phyloP scores from a whole-genome alignment of 805 yeast genomes.

The Metschnikowia rubicola region DNA sequence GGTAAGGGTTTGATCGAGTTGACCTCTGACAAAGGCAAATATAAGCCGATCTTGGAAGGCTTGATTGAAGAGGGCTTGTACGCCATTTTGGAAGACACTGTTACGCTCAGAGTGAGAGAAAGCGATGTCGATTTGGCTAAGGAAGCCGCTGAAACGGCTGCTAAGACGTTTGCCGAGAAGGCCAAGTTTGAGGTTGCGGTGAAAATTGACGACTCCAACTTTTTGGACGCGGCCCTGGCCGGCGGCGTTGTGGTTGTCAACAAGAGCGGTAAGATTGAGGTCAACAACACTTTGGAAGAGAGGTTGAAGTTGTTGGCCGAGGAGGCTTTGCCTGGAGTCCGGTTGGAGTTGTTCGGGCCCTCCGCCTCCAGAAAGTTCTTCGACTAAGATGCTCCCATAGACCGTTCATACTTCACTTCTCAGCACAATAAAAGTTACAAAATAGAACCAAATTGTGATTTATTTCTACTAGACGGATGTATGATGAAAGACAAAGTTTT shows the following conservation, averaged over 20 bases:
- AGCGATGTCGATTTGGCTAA: slow-evolving; percentile 58
- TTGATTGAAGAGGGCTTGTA: slow-evolving; percentile 74
- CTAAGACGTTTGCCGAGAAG: slow-evolving; percentile 58
- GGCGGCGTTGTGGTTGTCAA: slow-evolving; percentile 84
- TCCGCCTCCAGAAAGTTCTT: slow-evolving; percentile 86
- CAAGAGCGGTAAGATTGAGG: slow-evolving; percentile 76
- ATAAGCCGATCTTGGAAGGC: slow-evolving; percentile 67
- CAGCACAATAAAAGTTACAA: slow-evolving; percentile 7
- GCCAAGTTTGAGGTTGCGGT: slow-evolving; percentile 57
- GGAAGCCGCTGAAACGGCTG: slow-evolving; percentile 59
- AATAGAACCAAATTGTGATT: background rate
- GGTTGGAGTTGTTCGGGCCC: slow-evolving; percentile 85
- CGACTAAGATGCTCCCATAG: slow-evolving; percentile 44
- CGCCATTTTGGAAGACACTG: slow-evolving; percentile 69
- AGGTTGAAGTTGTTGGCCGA: slow-evolving; percentile 80
- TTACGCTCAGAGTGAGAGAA: slow-evolving; percentile 64
- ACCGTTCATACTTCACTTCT: slow-evolving; percentile 8
- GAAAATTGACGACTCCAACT: slow-evolving; percentile 51
- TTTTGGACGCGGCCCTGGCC: slow-evolving; percentile 59
- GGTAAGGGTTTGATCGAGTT: slow-evolving; percentile 56
- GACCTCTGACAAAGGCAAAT: slow-evolving; percentile 52
- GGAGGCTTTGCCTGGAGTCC: slow-evolving; percentile 86
- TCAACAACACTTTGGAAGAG: slow-evolving; percentile 91
- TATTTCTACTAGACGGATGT: too few relatives aligned
- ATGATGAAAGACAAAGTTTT: too few relatives aligned